A percentile compares a stretch with the other conserved stretches of the same genome.
Evolutionary conservation across 441 rosid genomes (phyloP).

Genomic region (Adansonia grandidieri): DNA sequence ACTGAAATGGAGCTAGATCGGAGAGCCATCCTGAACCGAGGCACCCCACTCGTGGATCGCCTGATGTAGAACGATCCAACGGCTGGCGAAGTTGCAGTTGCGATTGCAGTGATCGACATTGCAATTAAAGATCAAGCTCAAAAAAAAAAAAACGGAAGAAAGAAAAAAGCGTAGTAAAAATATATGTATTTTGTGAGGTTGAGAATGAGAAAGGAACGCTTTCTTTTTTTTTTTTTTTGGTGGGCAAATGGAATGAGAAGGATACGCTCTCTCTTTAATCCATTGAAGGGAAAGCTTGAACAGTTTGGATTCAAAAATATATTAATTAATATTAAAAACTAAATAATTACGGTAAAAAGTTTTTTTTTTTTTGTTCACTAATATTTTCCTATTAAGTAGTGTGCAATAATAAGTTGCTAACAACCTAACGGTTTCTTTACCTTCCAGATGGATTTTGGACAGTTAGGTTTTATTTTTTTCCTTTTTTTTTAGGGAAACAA

Average conservation of each 20-base stretch:
- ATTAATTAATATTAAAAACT: neutral
- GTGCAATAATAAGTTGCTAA: neutral
- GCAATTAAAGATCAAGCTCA: slow-evolving; percentile 31
- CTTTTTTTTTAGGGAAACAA: neutral
- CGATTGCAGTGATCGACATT: slow-evolving; percentile 43
- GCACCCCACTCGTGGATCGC: slow-evolving; percentile 30
- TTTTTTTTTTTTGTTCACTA: too few species aligned
- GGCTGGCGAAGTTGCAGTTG: slow-evolving; percentile 36
- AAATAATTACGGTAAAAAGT: too few species aligned
- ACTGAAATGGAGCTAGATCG: slow-evolving; percentile 51
- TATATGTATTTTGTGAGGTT: slow-evolving; percentile 26
- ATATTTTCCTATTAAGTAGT: too few species aligned
- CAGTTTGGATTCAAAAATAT: neutral
- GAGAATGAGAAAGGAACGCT: slow-evolving; percentile 25
- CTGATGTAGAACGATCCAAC: slow-evolving; percentile 39
- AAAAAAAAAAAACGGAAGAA: slow-evolving; percentile 1
- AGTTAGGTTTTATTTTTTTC: neutral
- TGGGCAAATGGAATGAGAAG: neutral
- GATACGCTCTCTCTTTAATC: neutral
- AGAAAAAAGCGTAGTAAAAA: slow-evolving; percentile 15
- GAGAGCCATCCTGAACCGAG: slow-evolving; percentile 46
- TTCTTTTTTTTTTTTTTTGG: too few species aligned
- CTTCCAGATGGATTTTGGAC: neutral
- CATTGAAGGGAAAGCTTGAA: slow-evolving; percentile 22
- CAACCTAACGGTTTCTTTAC: slow-evolving; percentile 27